Evolutionary conservation across 306 rosid species (phyloP), one percentile per base, ranked within the genome.

Genomic region (Malus sylvestris): DNA sequence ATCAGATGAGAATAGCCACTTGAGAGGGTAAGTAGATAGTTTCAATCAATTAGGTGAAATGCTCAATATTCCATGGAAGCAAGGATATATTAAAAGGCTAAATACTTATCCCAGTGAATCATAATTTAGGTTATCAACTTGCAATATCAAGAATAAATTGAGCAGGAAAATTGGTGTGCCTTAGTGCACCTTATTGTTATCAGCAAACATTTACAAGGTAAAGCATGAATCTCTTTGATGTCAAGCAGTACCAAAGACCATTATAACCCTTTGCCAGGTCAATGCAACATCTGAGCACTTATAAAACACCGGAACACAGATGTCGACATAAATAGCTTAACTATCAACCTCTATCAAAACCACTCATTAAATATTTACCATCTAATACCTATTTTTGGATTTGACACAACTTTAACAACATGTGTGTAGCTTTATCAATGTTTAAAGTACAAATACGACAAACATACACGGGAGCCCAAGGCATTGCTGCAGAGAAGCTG

Each of bases 391-490:
- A 76, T 16, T 18, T 63, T 42, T 68, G 52, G 33, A 67, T 61
- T 76, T 30, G 32, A 67, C 67, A 40, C 27, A 38, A 38, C 57
- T 13, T 55, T 42, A 67, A 57, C 46, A 20, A 18, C 61, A 63
- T 53, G 12, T 64, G 16, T 32, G 25, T 35, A 35, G 6, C 23
- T 33, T 33, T 66, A 65, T 12, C 15, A 64, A n/a, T 35, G 15
- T 14, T 40, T n/a, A 42, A 77, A 51, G 32, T 74, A 80, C 81
- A 87, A 80, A 64, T 66, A 20, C 16, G 81, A 57, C 8, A 79
- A 57, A 84, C 88, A 72, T 92, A 95, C 99, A 95, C 45, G 69
- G 99, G 96, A 75, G 97, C 97, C 99, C 99, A 95, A 67, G 99
- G 97, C 90, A 92, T 95, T 51, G 93, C 92, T 70, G 97, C 89